Evolutionary conservation across 2,329 filamentous ascomycete genomes (phyloP), one percentile per base, ranked within the genome.

Genomic region (Penicillium janthinellum): DNA sequence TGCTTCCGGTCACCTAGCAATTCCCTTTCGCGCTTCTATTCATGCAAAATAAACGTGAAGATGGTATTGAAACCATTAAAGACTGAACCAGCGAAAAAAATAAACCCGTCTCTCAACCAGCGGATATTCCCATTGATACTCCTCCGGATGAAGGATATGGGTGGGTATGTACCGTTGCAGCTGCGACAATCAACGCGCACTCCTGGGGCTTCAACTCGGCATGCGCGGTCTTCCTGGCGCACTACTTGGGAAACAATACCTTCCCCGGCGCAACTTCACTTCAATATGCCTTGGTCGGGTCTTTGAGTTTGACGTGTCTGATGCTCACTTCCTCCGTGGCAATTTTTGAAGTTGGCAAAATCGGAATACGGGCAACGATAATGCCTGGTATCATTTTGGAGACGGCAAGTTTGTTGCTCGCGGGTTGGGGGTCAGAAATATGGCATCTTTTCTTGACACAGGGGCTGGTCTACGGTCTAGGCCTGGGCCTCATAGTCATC

Each of bases 161-260:
- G 3, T 63, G 60, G 62, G 44, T 62, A 5, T 64, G 57, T 34
- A 57, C 54, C 7, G 31, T 63, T 3, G 42, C 39, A 2, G 56
- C 50, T 4, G 42, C 47, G 1, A 22, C 53, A 2, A 57, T 64
- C 42, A 64, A 54, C 35, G 56, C 50, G 2, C 62, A 64, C 34
- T 48, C 56, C 0, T 64, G 62, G 62, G 59, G 62, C 7, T 49
- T 64, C 35, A 62, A 58, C 39, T 44, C 45, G 59, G 71, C 71
- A 14, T 81, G 78, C 58, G 78, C 77, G 39, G 74, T 82, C 14
- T 81, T 79, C 57, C 72, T 81, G 0, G 72, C 75, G 5, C 73
- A 79, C 54, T 82, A 79, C 58, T 68, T 80, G 14, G 59, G 68
- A 6, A 64, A 72, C 39, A 54, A 71, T 8, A 68, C 68, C 8